Evolutionary conservation across 2,329 filamentous ascomycete genomes (phyloP), one percentile per base, ranked within the genome.

Genomic region (Cladophialophora exuberans): DNA sequence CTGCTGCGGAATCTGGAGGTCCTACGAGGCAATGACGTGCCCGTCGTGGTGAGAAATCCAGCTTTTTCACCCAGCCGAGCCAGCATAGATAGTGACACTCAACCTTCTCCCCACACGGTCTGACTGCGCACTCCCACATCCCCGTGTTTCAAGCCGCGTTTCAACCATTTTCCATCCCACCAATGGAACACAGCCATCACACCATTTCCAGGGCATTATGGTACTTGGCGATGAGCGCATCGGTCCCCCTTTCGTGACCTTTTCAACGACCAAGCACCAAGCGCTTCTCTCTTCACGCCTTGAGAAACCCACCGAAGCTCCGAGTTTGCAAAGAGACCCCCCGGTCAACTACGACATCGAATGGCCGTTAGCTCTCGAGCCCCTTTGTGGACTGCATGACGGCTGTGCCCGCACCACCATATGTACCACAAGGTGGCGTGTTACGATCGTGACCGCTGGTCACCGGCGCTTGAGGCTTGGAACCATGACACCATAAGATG

Each of bases 81-180:
- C n/a, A n/a, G n/a, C n/a, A n/a, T n/a, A n/a, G n/a, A n/a, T n/a
- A n/a, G n/a, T n/a, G n/a, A n/a, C n/a, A 15, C 35, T 15, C 33
- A n/a, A 18, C 28, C 36, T 31, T 38, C 18, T 36, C 26, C 47
- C 15, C 25, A 11, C 18, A 20, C 5, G 2, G 2, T 13, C 9
- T n/a, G n/a, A 28, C 23, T 2, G 13, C 17, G 20, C 13, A 41
- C 15, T 31, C 20, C 25, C 30, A 10, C 45, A 38, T 38, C 30
- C 44, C 25, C 10, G 18, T 22, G 44, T 54, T 54, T 49, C 44
- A 49, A 45, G n/a, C n/a, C 36, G 36, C 20, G 52, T 54, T 54
- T 54, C 52, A 49, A 35, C 26, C 35, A 15, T 6, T 36, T n/a
- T 22, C 17, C 31, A 6, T n/a, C 20, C 41, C 49, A 45, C 49